phyloP scores from a whole-genome alignment of 2,329 filamentous ascomycete genomes.

The Neospermospora avenae region DNA sequence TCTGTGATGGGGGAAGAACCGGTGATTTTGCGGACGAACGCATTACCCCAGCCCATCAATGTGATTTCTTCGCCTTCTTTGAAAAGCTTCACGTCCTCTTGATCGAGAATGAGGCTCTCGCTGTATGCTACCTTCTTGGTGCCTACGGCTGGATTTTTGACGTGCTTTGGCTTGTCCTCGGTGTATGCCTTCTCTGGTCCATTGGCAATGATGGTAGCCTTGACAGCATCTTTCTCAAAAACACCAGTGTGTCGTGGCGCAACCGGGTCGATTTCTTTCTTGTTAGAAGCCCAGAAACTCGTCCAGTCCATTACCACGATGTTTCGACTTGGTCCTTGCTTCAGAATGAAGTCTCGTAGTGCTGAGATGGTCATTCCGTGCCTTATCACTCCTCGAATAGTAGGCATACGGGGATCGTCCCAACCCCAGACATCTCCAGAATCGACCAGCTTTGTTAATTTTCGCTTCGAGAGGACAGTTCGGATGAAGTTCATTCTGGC shows the following conservation, averaged over 20 bases:
- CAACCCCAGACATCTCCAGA: constrained; percentile 74
- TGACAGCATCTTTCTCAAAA: constrained; percentile 66
- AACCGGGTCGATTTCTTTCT: constrained; percentile 77
- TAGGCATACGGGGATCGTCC: constrained; percentile 86
- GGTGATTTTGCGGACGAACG: constrained; percentile 67
- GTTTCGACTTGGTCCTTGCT: constrained; percentile 80
- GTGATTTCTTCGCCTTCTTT: constrained; percentile 87
- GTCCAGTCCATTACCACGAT: constrained; percentile 84
- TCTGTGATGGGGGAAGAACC: constrained; percentile 59
- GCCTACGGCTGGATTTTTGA: constrained; percentile 82
- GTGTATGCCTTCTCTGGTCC: constrained; percentile 58
- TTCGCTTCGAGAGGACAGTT: constrained; percentile 81
- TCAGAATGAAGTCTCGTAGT: constrained; percentile 78
- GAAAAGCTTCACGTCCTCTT: constrained; percentile 80
- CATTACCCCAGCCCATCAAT: constrained; percentile 95
- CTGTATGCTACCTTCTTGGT: constrained; percentile 82
- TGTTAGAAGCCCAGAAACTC: constrained; percentile 66
- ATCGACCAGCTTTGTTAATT: constrained; percentile 80
- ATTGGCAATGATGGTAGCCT: constrained; percentile 66
- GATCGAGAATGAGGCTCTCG: constrained; percentile 74
- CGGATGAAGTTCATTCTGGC: constrained; percentile 79
- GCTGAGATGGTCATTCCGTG: constrained; percentile 77
- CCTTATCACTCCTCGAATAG: constrained; percentile 73
- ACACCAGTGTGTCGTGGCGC: constrained; percentile 74
- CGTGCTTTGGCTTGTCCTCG: constrained; percentile 80